Base-by-base conservation (phyloP, 1,284 basidiomycete species). In the Clitocybe nebularis region DNA sequence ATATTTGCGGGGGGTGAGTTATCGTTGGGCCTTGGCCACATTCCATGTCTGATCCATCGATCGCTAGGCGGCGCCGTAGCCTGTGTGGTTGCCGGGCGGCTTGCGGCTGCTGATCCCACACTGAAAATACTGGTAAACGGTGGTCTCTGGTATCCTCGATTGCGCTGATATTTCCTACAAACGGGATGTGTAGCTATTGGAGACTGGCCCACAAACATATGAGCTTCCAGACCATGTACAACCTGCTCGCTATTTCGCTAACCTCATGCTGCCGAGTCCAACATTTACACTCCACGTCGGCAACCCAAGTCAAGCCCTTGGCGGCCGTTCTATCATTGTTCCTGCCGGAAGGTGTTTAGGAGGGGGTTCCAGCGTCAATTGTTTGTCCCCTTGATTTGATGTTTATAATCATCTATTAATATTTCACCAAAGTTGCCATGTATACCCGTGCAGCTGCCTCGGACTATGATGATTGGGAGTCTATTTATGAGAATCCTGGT, bases 361-460 rank as follows among this genome's bases (percentile, higher is more conserved):
- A 6, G 81, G 81, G 0, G 80, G 79, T 0, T 80, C 79, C 1
- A 62, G 64, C 43, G 67, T 83, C 10, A 81, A 83, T 50, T 81
- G 80, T 79, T 43, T 20, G 74, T 30, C 4, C 13, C 40, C 14
- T 2, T 19, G 19, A 16, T 21, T 24, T 26, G 20, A 26, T 26
- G 14, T 8, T 19, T n/a, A 11, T 5, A 13, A 29, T 39, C n/a
- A 42, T 23, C 9, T 11, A 22, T 30, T 33, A 9, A 46, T 16
- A 22, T 32, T 3, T 14, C n/a, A n/a, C n/a, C n/a, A 5, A 39
- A 81, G 78, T 76, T 50, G 62, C 68, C 45, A 64, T 74, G 56
- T 81, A 81, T 43, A 73, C 67, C 5, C 71, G 80, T 6, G 71
- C 72, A 0, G 60, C 71, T 9, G 68, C 74, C 3, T 79, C 78